These are phyloP conservation scores for Coix lacrymajobi DNA, from an alignment of 176 grass and related monocot species.

Conservation along the genomic window DNA sequence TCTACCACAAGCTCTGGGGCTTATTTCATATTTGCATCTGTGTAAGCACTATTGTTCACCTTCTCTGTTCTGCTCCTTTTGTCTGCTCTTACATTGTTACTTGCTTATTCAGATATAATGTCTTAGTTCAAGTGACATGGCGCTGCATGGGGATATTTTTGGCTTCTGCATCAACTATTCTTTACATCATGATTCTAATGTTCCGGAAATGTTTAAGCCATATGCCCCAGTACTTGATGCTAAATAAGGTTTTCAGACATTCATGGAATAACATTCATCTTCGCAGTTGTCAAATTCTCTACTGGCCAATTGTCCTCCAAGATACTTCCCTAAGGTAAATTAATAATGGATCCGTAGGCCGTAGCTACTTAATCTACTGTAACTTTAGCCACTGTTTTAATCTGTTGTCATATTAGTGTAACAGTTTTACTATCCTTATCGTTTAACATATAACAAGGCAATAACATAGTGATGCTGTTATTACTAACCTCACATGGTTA, in stretches of 20 bases:
- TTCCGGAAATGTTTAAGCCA: constrained; percentile 49
- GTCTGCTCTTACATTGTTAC: constrained; percentile 22
- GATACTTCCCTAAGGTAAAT: constrained; percentile 57
- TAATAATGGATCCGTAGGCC: neutral
- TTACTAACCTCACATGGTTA: neutral
- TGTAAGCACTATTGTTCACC: constrained; percentile 42
- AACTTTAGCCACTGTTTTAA: neutral
- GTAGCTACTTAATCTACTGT: neutral
- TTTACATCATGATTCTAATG: constrained; percentile 70
- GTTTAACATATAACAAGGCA: neutral
- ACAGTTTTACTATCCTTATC: neutral
- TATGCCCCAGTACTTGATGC: constrained; percentile 31
- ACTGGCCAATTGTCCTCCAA: constrained; percentile 89
- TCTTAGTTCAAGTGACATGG: constrained; percentile 40
- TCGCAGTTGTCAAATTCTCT: constrained; percentile 82
- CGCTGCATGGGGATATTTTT: constrained; percentile 44
- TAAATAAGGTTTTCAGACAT: constrained; percentile 62
- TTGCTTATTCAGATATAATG: constrained; percentile 41
- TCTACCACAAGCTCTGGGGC: constrained; percentile 15
- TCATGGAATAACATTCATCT: constrained; percentile 70
- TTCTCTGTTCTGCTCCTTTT: constrained; percentile 26
- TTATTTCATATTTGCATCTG: constrained; percentile 39
- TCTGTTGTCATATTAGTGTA: neutral
- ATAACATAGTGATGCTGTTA: neutral
- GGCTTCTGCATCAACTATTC: constrained; percentile 60